Evolutionary conservation across 306 rosid species (phyloP).

Genomic region (Vicia faba): DNA sequence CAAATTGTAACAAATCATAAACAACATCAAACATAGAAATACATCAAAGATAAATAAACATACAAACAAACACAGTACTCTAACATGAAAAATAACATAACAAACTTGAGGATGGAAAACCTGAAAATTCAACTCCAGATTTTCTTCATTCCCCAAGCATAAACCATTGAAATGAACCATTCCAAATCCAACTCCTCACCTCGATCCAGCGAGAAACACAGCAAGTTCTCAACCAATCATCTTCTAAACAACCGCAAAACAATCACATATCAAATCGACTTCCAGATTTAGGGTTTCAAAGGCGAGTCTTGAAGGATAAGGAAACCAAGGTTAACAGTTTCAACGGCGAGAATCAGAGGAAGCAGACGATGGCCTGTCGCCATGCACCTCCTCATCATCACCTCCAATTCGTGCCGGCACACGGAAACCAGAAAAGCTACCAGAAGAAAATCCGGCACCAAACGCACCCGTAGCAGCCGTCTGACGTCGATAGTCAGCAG

Average conservation of each 20-base stretch:
- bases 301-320: constrained; percentile 44
- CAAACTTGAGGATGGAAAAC: constrained; percentile 49
- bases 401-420: constrained; percentile 87
- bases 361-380: constrained; percentile 87
- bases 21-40: constrained; percentile 31
- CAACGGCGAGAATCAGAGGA: constrained; percentile 95
- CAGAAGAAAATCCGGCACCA: constrained; percentile 61
- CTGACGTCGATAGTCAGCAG: constrained; percentile 31
- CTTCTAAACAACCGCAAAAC: not conserved
- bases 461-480: not conserved
- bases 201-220: not conserved
- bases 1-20: constrained; percentile 44
- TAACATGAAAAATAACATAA: constrained; percentile 45
- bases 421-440: constrained; percentile 69
- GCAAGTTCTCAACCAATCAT: constrained; percentile 10
- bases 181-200: constrained; percentile 36
- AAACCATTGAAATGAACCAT: constrained; percentile 51
- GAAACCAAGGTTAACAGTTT: constrained; percentile 26
- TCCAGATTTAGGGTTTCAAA: constrained; percentile 32
- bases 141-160: constrained; percentile 51
- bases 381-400: constrained; percentile 69
- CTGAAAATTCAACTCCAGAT: constrained; percentile 54
- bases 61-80: constrained; percentile 16
- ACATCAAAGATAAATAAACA: constrained; percentile 29
- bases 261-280: constrained; percentile 24